Evolutionary conservation across 495 filamentous ascomycete species (phyloP), one percentile per base, ranked within the genome.

Genomic region (Apodospora peruviana): DNA sequence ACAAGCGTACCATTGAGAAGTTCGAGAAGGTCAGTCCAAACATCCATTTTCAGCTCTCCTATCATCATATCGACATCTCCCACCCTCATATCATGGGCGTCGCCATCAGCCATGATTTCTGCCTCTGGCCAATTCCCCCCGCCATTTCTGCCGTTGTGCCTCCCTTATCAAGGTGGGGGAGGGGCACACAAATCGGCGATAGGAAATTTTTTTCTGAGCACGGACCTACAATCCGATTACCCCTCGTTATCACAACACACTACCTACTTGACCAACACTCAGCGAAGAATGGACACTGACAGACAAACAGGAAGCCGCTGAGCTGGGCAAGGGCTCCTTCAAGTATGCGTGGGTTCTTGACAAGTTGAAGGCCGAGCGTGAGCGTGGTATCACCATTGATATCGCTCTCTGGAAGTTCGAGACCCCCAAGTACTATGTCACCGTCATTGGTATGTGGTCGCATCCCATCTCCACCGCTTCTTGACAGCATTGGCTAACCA

Each of bases 351-450:
- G 93, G 93, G 93, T 98, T 80, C 84, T 98, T 71, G 93, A 98
- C 88, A 98, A 98, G 79, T 87, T 98, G 67, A 98, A 98, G 90
- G 90, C 93, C 62, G 93, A 98, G 90, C 93, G 93, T 88, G 93
- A 98, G 83, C 93, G 93, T 90, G 93, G 93, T 95, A 98, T 98
- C 88, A 98, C 93, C 78, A 98, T 98, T 73, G 93, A 98, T 74
- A 97, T 98, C 71, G 93, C 94, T 67, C 90, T 98, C 79, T 98
- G 93, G 93, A 98, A 96, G 87, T 98, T 98, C 84, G 90, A 97
- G 81, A 97, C 93, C 66, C 80, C 85, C 66, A 93, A 86, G 82
- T 98, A 95, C 83, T 91, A 94, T 78, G 91, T 96, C 77, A 96
- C 91, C 65, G 91, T 96, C 84, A 96, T 96, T 73, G 90, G 87